Conservation (phyloP, 306 rosid genomes). For the Clitoria ternatea region DNA sequence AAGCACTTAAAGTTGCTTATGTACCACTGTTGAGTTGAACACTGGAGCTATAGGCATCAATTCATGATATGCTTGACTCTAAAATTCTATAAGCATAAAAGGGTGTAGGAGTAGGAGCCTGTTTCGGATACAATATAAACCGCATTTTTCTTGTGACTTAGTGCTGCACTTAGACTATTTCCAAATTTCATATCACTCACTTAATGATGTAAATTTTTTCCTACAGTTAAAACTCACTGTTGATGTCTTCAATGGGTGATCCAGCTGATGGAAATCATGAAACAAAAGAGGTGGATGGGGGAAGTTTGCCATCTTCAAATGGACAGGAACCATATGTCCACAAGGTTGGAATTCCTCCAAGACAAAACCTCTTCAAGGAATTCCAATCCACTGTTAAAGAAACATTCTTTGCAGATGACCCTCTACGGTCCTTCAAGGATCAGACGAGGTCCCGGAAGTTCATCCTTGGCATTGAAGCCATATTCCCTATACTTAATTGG, state of each 20-base stretch:
- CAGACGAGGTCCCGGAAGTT: conserved; percentile 67
- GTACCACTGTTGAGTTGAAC: not conserved
- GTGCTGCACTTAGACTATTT: not conserved
- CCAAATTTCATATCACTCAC: not conserved
- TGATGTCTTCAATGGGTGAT: conserved; percentile 40
- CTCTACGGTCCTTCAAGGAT: conserved; percentile 79
- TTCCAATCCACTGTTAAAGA: conserved; percentile 63
- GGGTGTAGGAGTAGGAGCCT: not conserved
- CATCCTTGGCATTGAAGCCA: conserved; percentile 68
- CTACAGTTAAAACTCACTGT: conserved; percentile 29
- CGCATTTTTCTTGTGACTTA: not conserved
- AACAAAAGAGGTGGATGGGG: conserved; percentile 46
- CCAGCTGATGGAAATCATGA: conserved; percentile 40
- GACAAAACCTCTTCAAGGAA: conserved; percentile 76
- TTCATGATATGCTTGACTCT: not conserved
- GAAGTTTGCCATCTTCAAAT: conserved; percentile 47
- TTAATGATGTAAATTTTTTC: not conserved
- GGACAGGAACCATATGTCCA: conserved; percentile 40
- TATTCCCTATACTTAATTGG: conserved; percentile 86
- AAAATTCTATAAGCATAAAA: not conserved
- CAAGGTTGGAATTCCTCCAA: conserved; percentile 85
- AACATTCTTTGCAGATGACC: conserved; percentile 84
- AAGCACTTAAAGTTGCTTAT: not conserved
- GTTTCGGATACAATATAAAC: conserved; percentile 10
- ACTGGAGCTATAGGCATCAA: not conserved